Evolutionary conservation across 768 basidiomycete species (phyloP), one percentile per base, ranked within the genome.

Genomic region (Austroboletus festivus): DNA sequence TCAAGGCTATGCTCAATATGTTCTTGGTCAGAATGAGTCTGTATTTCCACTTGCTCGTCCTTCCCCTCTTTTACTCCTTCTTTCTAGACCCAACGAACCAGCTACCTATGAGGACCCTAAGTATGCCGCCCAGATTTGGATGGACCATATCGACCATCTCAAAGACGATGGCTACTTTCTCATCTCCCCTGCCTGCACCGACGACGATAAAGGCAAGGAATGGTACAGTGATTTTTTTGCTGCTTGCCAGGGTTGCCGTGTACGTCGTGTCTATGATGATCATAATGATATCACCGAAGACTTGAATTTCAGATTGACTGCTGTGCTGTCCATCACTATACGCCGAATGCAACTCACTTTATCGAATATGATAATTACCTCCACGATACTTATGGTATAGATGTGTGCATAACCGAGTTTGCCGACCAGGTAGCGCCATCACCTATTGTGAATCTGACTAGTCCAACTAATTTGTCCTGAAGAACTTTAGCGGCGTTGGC

Each of bases 11-110:
- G 77, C 81, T 45, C 56, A 67, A 20, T 58, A 59, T 45, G 79
- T 74, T 34, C 54, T 86, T 19, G 85, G 82, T 45, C 67, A 77
- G 62, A 96, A 95, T 59, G 93, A 93, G 92, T 91, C 50, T 11
- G 82, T 53, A 19, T 37, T 42, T 4, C 15, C 3, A 5, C 6
- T 6, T 24, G 44, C 19, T 22, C 43, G 42, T 52, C 18, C 44
- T 51, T 13, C 6, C 23, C 19, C 28, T 7, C 18, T 20, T 41
- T 48, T 35, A 67, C n/a, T n/a, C 15, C 18, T 5, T 16, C 22
- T 26, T 11, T 21, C 18, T 16, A 93, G 92, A 63, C 89, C 89
- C 22, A 82, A 94, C 53, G 72, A 84, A 51, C 3, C 47, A 0
- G 68, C 68, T 1, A 86, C 83, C 48, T 76, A 85, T 71, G 72